Evolutionary conservation across 805 yeast genomes (phyloP).

Genomic region (Saturnispora sekii): DNA sequence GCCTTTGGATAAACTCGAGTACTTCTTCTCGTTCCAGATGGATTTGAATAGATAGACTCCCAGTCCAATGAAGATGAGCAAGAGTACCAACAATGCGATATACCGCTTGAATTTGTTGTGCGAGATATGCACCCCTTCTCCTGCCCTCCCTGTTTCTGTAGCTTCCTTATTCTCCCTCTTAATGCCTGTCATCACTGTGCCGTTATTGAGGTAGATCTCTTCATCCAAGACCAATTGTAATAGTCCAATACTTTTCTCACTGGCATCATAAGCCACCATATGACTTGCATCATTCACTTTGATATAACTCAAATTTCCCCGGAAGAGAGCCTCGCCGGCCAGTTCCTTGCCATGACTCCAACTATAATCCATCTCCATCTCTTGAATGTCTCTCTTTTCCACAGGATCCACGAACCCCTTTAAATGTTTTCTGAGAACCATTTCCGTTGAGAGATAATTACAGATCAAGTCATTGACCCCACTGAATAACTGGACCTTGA

Average conservation of each 20-base stretch:
- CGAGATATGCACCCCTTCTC: neutral
- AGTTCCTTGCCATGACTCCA: constrained; percentile 36
- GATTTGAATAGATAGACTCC: constrained; percentile 7
- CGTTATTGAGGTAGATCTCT: constrained; percentile 13
- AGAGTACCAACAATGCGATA: constrained; percentile 5
- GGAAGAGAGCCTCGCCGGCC: constrained; percentile 35
- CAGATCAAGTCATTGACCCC: constrained; percentile 89
- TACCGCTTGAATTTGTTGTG: neutral
- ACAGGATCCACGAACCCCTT: constrained; percentile 6
- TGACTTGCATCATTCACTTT: constrained; percentile 73
- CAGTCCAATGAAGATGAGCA: constrained; percentile 2
- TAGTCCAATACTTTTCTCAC: constrained; percentile 59
- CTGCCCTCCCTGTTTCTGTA: neutral
- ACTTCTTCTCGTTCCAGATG: constrained; percentile 1
- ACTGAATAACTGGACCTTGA: constrained; percentile 65
- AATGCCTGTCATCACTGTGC: constrained; percentile 4
- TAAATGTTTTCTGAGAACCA: constrained; percentile 45
- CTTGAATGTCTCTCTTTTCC: constrained; percentile 5
- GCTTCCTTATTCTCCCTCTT: neutral
- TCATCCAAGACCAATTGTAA: constrained; percentile 34
- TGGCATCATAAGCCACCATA: constrained; percentile 86
- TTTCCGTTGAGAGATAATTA: constrained; percentile 67
- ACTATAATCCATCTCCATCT: constrained; percentile 15
- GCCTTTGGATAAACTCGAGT: constrained; percentile 1
- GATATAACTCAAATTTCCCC: constrained; percentile 67